A percentile compares a stretch with the other conserved stretches of the same genome.
Evolutionary conservation across 2,329 filamentous ascomycete genomes (phyloP).

Genomic region (Botrytis cinerea): DNA sequence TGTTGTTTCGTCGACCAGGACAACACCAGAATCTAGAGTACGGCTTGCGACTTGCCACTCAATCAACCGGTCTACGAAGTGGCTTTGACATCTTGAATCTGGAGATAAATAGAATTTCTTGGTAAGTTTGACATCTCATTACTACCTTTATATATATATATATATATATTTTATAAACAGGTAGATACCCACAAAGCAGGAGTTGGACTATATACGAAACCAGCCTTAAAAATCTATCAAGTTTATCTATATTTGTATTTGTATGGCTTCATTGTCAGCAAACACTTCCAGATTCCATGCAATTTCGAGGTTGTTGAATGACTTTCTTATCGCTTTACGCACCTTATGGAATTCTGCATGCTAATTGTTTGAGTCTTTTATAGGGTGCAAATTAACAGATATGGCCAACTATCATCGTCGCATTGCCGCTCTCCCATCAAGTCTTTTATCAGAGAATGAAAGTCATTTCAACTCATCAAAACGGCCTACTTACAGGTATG

Average conservation of each 20-base stretch:
- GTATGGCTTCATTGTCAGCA: neutral
- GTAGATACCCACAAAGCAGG: neutral
- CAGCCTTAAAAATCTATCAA: too few species aligned
- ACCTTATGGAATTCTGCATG: neutral
- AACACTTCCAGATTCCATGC: neutral
- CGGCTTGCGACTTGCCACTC: neutral
- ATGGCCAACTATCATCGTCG: constrained; percentile 7
- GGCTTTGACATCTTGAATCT: neutral
- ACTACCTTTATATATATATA: too few species aligned
- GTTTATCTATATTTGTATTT: neutral
- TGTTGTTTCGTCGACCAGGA: neutral
- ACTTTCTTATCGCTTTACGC: neutral
- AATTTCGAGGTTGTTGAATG: neutral
- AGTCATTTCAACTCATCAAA: neutral
- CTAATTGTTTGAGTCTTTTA: neutral
- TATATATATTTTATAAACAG: too few species aligned
- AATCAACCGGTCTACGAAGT: neutral
- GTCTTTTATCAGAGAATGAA: neutral
- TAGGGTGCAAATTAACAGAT: neutral
- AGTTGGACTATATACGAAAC: neutral
- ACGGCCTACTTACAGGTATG: neutral
- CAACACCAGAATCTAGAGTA: neutral
- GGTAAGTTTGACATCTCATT: neutral
- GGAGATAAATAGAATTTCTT: neutral
- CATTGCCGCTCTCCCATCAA: neutral